Base-by-base conservation (phyloP, 176 grass and related monocot genomes). In the Carex littledalei region DNA sequence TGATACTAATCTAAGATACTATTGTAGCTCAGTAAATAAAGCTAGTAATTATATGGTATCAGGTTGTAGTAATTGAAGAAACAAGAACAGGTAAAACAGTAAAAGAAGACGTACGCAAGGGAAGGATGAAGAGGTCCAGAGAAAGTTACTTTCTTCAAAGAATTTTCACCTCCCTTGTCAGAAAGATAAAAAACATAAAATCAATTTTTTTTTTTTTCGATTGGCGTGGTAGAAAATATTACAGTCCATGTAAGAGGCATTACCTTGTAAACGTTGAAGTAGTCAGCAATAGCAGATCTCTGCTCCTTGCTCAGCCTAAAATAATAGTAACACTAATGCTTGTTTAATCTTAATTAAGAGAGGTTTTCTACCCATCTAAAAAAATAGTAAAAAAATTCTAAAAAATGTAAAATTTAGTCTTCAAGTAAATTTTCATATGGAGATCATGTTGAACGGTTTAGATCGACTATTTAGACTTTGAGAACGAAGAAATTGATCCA, bases 211-310 rank as follows among this genome's bases (percentile, higher is more conserved):
- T 9, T 65, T 73, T n/a, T 68, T 53, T 53, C 8, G 5, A 41
- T 71, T 54, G 80, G 41, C 9, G 10, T 11, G 12, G 53, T 22
- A 2, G 39, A 85, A 70, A 1, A 14, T 18, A 64, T 57, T 62
- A 50, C 31, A 37, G 32, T 9, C 21, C 9, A 81, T 66, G 61
- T 63, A 84, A 20, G 71, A 87, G 63, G 21, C 61, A 31, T 5
- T 17, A 98, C 95, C 93, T 95, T 98, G 81, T 91, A 92, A 84
- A 98, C 95, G 78, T 87, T 83, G 67, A 98, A 92, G 65, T 98
- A 98, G 52, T 95, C 95, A 72, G 91, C 91, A 89, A 95, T 84
- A 34, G 89, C 88, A 90, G 90, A 85, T 84, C 96, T 93, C 87
- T 98, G 89, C 84, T 95, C 96, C 84, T 98, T 90, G 84, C 39